phyloP scores from a whole-genome alignment of 1,284 basidiomycete genomes.

The Cryptococcus maquisensis region DNA sequence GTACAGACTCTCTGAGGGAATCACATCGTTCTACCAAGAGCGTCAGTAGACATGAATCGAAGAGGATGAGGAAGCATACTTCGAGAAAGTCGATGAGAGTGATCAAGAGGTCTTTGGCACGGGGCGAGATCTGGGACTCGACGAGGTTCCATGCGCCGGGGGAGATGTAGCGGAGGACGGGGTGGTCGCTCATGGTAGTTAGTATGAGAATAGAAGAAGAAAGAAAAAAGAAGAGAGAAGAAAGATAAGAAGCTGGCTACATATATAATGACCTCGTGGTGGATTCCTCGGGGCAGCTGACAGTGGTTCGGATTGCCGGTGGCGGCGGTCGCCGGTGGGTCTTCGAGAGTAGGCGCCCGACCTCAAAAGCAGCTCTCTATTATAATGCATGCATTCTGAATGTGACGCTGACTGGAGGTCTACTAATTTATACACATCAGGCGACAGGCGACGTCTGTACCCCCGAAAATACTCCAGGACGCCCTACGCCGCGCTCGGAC shows the following conservation, averaged over 20 bases:
- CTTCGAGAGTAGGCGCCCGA: too few species aligned
- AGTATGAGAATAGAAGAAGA: background rate
- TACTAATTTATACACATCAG: too few species aligned
- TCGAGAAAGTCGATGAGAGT: constrained; percentile 82
- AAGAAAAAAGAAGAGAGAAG: background rate
- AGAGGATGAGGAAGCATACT: constrained; percentile 51
- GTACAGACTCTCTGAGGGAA: constrained; percentile 72
- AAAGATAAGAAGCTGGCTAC: background rate
- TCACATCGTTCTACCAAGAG: constrained; percentile 67
- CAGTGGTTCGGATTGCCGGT: too few species aligned
- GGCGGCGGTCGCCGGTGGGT: too few species aligned
- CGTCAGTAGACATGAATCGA: background rate
- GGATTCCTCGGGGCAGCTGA: too few species aligned
- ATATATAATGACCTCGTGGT: background rate
- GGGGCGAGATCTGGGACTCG: constrained; percentile 84
- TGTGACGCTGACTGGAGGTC: too few species aligned
- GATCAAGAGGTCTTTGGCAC: constrained; percentile 76
- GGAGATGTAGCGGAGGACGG: constrained; percentile 15
- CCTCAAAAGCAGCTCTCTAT: too few species aligned
- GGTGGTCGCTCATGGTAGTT: constrained; percentile 10
- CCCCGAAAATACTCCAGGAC: too few species aligned
- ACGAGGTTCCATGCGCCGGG: constrained; percentile 43
- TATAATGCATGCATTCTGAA: too few species aligned
- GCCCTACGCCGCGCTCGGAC: too few species aligned
- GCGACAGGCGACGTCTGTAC: too few species aligned